Percentiles rank a stretch among this genome's conserved stretches.
Evolutionary conservation across 2,329 filamentous ascomycete genomes (phyloP).

Genomic region (Decorospora gaudefroyi): DNA sequence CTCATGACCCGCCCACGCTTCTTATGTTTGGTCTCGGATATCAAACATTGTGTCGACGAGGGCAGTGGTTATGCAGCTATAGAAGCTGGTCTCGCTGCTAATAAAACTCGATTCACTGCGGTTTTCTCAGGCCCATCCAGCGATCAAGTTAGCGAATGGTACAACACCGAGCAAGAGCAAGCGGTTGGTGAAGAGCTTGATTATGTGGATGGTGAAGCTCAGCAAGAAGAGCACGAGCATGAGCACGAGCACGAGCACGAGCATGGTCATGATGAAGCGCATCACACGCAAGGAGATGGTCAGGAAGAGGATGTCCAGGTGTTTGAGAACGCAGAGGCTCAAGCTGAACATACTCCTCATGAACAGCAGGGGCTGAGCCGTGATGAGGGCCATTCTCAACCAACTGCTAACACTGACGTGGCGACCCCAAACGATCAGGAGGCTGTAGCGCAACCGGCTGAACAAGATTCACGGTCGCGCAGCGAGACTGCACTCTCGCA

Average conservation of each 20-base stretch:
- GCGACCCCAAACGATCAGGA: background rate
- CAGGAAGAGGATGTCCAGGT: conserved; percentile 3
- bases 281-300: background rate
- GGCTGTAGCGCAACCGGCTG: conserved; percentile 3
- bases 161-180: conserved; percentile 18
- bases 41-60: conserved; percentile 58
- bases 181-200: conserved; percentile 9
- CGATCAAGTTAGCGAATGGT: conserved; percentile 30
- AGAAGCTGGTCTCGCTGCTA: conserved; percentile 33
- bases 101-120: conserved; percentile 34
- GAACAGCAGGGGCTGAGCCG: conserved; percentile 1
- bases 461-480: background rate
- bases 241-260: conserved; percentile 8
- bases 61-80: conserved; percentile 63
- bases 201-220: conserved; percentile 8
- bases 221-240: conserved; percentile 3
- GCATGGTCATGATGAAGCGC: background rate
- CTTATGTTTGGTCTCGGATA: conserved; percentile 56
- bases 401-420: conserved; percentile 4
- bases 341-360: conserved; percentile 1
- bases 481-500: conserved; percentile 3
- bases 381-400: background rate
- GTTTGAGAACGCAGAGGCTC: background rate
- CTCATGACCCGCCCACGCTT: conserved; percentile 61
- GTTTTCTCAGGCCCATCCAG: conserved; percentile 23